These are phyloP conservation scores for Dalbergia cultrata DNA, from an alignment of 306 rosid species.

Conservation along the genomic window DNA sequence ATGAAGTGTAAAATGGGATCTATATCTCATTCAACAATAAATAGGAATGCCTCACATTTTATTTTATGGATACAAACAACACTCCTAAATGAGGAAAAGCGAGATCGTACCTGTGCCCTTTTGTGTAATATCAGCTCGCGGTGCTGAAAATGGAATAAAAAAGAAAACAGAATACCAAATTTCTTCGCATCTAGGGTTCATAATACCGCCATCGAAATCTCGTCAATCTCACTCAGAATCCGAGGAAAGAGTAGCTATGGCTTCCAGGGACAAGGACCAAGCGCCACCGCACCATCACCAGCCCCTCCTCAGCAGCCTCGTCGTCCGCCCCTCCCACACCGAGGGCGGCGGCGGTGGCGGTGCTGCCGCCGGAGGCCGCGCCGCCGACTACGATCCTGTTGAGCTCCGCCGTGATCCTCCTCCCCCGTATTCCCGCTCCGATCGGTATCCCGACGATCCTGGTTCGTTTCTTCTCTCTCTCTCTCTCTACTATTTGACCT, in stretches of 20 bases:
- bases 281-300: conserved; percentile 32
- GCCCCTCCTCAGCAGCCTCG: conserved; percentile 44
- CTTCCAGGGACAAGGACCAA: conserved; percentile 33
- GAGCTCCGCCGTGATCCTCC: conserved; percentile 44
- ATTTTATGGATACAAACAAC: too few relatives aligned
- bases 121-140: not conserved
- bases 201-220: too few relatives aligned
- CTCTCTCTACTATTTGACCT: not conserved
- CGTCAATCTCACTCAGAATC: not conserved
- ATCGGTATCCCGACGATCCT: conserved; percentile 27
- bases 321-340: conserved; percentile 38
- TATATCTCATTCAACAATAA: too few relatives aligned
- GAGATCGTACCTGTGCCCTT: not conserved
- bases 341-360: not conserved
- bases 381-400: conserved; percentile 51
- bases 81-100: not conserved
- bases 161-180: not conserved
- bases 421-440: conserved; percentile 38
- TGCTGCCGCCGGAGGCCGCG: conserved; percentile 30
- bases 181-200: conserved; percentile 48
- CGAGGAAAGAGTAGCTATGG: conserved; percentile 1
- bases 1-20: too few relatives aligned
- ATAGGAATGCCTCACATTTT: too few relatives aligned
- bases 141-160: not conserved
- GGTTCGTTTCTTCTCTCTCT: conserved; percentile 25